Evolutionary conservation across 257 asterid species (phyloP), one percentile per base, ranked within the genome.

Genomic region (Verbena officinalis): DNA sequence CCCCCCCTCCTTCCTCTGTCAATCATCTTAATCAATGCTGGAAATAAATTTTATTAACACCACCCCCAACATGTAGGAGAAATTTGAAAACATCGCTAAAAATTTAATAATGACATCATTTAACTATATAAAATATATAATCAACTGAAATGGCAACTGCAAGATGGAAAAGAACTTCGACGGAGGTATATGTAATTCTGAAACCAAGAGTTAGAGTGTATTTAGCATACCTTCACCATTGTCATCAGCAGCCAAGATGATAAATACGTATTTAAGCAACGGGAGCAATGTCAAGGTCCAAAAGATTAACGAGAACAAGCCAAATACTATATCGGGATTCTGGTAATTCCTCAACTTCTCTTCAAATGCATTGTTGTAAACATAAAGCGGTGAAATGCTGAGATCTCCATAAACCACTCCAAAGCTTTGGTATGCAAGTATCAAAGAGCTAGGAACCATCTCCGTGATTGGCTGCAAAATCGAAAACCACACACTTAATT

Each of bases 371-470:
- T 86, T 77, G 68, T 67, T 80, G 63, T 68, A 86, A 49, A 84
- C 95, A 66, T 86, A 83, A 51, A 86, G 86, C 7, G 91, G 95
- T 34, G 95, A 86, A 27, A 90, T 86, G 75, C 88, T 76, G 70
- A 83, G 69, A 72, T 86, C 90, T 75, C 95, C 95, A 62, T 81
- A 86, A 22, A 86, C 95, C 59, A 86, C 95, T 10, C 95, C 95
- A 22, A 83, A 73, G 84, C 95, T 83, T 75, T 83, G 90, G 73
- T 86, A 86, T 33, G 90, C 90, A 49, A 86, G 75, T 13, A 83
- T 48, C 61, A 86, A 72, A 44, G 75, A 67, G 53, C 64, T 64
- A 27, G 84, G 73, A 62, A 84, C 59, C 67, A 66, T 74, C 58
- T 39, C 76, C 79, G 69, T 67, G 38, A 76, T 44, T 30, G 78